A percentile compares a stretch with the other conserved stretches of the same genome.
Evolutionary conservation across 345 rosid genomes (phyloP).

Genomic region (Eucalyptus sp.): DNA sequence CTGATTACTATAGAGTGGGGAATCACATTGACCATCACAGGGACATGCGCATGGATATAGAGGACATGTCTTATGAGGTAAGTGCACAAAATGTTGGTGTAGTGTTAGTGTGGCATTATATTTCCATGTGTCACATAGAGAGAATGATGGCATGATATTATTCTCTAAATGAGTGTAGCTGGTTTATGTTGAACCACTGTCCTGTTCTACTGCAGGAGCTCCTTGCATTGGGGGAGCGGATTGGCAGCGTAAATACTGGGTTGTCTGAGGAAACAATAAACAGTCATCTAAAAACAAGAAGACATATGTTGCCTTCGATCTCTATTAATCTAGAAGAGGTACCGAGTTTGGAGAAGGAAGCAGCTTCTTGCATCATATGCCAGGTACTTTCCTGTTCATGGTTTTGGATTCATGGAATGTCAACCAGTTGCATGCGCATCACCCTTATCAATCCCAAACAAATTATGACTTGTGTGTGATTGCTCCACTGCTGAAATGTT

Average conservation of each 20-base stretch:
- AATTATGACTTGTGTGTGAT: not conserved
- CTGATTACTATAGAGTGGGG: slow-evolving; percentile 35
- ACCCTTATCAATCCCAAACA: not conserved
- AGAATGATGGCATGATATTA: not conserved
- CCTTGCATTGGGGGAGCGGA: slow-evolving; percentile 73
- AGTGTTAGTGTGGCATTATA: not conserved
- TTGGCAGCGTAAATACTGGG: slow-evolving; percentile 76
- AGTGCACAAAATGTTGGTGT: not conserved
- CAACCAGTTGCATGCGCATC: not conserved
- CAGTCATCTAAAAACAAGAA: slow-evolving; percentile 35
- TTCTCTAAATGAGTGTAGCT: not conserved
- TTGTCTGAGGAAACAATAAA: slow-evolving; percentile 49
- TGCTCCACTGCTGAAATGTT: not conserved
- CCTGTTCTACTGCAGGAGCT: slow-evolving; percentile 41
- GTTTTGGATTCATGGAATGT: not conserved
- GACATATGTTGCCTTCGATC: slow-evolving; percentile 8
- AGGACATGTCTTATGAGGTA: slow-evolving; percentile 89
- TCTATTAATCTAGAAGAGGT: slow-evolving; percentile 50
- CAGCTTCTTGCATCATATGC: slow-evolving; percentile 75
- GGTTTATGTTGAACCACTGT: not conserved
- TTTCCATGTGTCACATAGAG: not conserved
- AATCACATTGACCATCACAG: slow-evolving; percentile 56
- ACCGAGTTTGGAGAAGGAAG: slow-evolving; percentile 37
- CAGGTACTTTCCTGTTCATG: slow-evolving; percentile 36
- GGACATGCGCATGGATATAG: slow-evolving; percentile 92